Base-by-base conservation (phyloP, 1,284 basidiomycete genomes). In the Omphalotus olearius region DNA sequence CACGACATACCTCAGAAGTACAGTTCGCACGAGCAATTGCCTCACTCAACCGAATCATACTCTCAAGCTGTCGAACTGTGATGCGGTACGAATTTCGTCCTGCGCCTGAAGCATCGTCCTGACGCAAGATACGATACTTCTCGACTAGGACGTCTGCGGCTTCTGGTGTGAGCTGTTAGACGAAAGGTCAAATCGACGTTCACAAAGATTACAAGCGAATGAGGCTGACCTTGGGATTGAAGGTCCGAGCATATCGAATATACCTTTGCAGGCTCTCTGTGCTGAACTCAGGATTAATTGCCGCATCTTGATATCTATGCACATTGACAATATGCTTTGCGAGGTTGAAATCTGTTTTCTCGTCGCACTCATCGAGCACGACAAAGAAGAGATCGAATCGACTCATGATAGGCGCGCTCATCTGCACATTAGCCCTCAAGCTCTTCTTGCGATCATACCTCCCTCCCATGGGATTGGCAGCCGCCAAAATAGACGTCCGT, bases 341-440 rank as follows among this genome's bases (percentile, higher is more conserved):
- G 59, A 99, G 91, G 66, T 94, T 92, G 64, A 93, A 69, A 67
- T 99, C 97, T 56, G 88, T 90, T 64, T 82, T 85, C 68, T 94
- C 91, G 69, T 98, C 90, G 71, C 96, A 98, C 65, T 99, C 96
- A 66, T 99, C 97, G 39, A 99, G 79, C 11, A 99, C 94, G 52
- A 99, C 93, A 65, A 99, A 99, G 76, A 99, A 99, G 57, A 99
- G 69, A 68, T 99, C 97, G 66, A 99, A 99, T 59, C 97, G 86
- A 71, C 92, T 96, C 96, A 99, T 99, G 71, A 99, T 99, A 1
- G 97, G 97, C 0, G 95, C 91, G 47, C 88, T 94, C 96, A 99
- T 98, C 54, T 93, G 92, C 26, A 99, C 88, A 67, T 99, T 99
- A n/a, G 89, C 89, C 16, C 94, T 78, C 20, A 99, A 73, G 3